These are phyloP conservation scores for Alternaria novae-zelandiae DNA, from an alignment of 2,329 filamentous ascomycete genomes.

Conservation along the genomic window DNA sequence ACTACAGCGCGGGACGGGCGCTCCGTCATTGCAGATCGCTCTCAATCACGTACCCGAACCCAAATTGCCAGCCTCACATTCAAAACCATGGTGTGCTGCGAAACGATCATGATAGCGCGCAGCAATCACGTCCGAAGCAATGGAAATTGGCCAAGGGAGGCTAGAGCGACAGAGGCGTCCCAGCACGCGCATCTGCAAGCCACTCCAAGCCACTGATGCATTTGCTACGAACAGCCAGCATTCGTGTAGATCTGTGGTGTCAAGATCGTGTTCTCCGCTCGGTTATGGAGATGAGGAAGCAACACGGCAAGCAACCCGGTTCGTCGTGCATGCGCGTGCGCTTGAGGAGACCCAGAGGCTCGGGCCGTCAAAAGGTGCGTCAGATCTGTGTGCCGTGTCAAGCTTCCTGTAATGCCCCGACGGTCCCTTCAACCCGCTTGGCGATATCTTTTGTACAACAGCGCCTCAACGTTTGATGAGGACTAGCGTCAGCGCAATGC, in stretches of 20 bases:
- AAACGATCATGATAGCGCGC: constrained; percentile 5
- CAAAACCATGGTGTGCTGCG: not conserved
- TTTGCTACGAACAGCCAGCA: constrained; percentile 21
- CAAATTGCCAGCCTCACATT: constrained; percentile 14
- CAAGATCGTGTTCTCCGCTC: constrained; percentile 1
- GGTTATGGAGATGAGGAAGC: constrained; percentile 23
- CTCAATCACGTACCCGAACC: constrained; percentile 10
- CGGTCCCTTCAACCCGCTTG: constrained; percentile 36
- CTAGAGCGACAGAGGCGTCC: not conserved
- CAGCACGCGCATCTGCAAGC: constrained; percentile 34
- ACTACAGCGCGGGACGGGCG: constrained; percentile 12
- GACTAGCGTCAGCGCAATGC: constrained; percentile 34
- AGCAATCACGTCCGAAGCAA: constrained; percentile 11
- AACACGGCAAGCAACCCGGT: constrained; percentile 34
- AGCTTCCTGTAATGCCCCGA: constrained; percentile 33
- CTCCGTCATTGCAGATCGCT: not conserved
- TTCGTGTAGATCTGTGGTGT: not conserved
- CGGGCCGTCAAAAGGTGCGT: constrained; percentile 32
- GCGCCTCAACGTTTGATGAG: constrained; percentile 27
- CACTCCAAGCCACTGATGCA: constrained; percentile 34
- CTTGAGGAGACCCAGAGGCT: constrained; percentile 30
- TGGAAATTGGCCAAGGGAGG: not conserved
- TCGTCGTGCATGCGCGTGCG: constrained; percentile 21
- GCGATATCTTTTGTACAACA: constrained; percentile 45
- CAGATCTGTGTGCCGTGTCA: constrained; percentile 36